Conservation (phyloP, 495 filamentous ascomycete genomes). For the Penicillium bialowiezense region DNA sequence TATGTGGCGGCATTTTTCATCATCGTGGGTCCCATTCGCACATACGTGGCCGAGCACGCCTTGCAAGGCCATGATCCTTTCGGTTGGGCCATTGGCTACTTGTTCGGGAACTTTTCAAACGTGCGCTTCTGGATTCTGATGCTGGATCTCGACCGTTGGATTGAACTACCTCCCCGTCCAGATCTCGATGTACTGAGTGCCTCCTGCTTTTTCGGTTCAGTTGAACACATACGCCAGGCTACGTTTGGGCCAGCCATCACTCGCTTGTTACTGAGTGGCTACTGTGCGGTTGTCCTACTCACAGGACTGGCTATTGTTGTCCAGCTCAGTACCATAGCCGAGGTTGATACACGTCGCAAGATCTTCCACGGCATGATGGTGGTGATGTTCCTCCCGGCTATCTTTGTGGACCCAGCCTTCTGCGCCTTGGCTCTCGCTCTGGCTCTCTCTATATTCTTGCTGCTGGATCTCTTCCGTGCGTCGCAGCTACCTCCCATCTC, state of each 20-base stretch:
- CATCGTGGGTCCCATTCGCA: constrained; percentile 68
- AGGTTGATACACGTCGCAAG: constrained; percentile 96
- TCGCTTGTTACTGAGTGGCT: constrained; percentile 71
- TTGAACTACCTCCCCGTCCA: constrained; percentile 61
- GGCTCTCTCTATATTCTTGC: constrained; percentile 75
- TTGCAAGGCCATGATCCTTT: constrained; percentile 75
- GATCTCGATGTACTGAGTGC: constrained; percentile 25
- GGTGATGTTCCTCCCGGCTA: constrained; percentile 83
- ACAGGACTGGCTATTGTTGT: constrained; percentile 72
- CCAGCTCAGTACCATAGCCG: constrained; percentile 63
- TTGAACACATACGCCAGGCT: constrained; percentile 53
- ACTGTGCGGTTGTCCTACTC: constrained; percentile 67
- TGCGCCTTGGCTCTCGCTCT: constrained; percentile 72
- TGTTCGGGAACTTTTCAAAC: constrained; percentile 73
- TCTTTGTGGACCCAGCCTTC: constrained; percentile 82
- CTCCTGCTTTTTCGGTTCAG: constrained; percentile 52
- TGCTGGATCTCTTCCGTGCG: constrained; percentile 85
- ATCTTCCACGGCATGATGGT: constrained; percentile 99
- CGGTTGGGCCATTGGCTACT: constrained; percentile 87
- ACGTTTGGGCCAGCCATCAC: constrained; percentile 73
- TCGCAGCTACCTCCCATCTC: constrained; percentile 88
- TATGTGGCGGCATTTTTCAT: constrained; percentile 62
- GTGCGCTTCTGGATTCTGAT: constrained; percentile 66
- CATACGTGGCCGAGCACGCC: constrained; percentile 62
- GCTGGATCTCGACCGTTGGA: constrained; percentile 69